Conservation (phyloP, 2,329 filamentous ascomycete genomes). For the Ceratocystis ficicola region DNA sequence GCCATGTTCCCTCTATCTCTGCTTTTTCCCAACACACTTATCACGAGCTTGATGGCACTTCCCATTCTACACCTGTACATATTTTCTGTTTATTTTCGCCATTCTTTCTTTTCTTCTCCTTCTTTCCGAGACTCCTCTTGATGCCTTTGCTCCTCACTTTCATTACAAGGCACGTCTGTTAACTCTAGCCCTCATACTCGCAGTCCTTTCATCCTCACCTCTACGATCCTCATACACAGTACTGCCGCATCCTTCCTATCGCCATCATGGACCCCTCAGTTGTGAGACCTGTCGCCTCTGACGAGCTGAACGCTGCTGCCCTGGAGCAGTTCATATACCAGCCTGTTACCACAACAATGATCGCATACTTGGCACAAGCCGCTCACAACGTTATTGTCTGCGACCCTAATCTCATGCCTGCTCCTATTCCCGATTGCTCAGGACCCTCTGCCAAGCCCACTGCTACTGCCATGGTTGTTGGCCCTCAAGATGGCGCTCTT, state of each 20-base stretch:
- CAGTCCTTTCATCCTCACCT: neutral
- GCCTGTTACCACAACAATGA: constrained; percentile 64
- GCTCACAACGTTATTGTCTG: constrained; percentile 69
- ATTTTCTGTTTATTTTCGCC: neutral
- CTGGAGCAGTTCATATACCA: constrained; percentile 71
- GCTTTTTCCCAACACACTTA: neutral
- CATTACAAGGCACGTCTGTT: neutral
- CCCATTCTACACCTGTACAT: constrained; percentile 1
- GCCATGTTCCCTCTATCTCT: neutral
- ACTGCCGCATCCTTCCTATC: too few relatives aligned
- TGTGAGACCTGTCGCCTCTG: constrained; percentile 33
- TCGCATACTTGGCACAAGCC: constrained; percentile 61
- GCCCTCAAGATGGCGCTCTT: constrained; percentile 43
- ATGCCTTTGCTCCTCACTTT: neutral
- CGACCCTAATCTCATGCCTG: constrained; percentile 49
- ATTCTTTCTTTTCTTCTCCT: neutral
- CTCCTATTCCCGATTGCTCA: constrained; percentile 26
- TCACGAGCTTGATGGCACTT: constrained; percentile 8
- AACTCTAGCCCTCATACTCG: neutral
- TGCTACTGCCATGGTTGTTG: constrained; percentile 37
- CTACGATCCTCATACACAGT: neutral
- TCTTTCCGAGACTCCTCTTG: neutral
- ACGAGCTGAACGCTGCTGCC: constrained; percentile 57
- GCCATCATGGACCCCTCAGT: constrained; percentile 17
- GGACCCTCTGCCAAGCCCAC: constrained; percentile 37